Percentiles rank a stretch among this genome's conserved stretches.
These are phyloP conservation scores for Pichia phayaonensis DNA, from an alignment of 805 yeast genomes.

Conservation along the genomic window DNA sequence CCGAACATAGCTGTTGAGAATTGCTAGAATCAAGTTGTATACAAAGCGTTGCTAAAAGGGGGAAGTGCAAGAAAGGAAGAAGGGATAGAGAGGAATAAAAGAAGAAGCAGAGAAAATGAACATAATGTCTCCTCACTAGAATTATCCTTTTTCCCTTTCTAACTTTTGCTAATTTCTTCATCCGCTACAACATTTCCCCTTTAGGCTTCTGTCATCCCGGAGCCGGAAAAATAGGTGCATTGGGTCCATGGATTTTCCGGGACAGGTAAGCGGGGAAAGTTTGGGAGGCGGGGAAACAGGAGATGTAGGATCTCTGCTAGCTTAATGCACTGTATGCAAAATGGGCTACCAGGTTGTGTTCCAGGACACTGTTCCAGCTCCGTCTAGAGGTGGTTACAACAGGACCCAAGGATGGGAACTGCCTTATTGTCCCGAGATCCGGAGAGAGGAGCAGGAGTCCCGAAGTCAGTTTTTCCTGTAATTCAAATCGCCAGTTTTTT, in stretches of 20 bases:
- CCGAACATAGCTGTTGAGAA: constrained; percentile 25
- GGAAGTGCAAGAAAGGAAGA: background rate
- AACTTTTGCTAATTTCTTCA: background rate
- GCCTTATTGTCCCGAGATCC: too few species aligned
- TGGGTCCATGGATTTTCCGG: background rate
- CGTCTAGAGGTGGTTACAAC: too few species aligned
- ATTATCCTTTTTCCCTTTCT: background rate
- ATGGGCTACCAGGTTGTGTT: too few species aligned
- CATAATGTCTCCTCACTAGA: background rate
- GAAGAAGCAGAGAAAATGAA: background rate
- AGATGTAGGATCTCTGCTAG: too few species aligned
- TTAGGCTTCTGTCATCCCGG: background rate
- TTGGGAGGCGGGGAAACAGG: background rate
- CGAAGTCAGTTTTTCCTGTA: too few species aligned
- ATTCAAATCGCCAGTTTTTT: too few species aligned
- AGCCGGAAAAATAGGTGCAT: background rate
- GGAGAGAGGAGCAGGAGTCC: too few species aligned
- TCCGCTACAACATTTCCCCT: background rate
- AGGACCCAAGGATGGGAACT: too few species aligned
- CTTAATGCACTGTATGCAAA: too few species aligned
- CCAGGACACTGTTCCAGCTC: too few species aligned
- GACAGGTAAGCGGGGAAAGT: background rate
- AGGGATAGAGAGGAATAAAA: background rate
- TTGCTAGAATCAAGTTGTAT: background rate
- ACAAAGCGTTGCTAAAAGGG: background rate